phyloP scores from a whole-genome alignment of 805 yeast species.

The Starmerella sirachaensis region DNA sequence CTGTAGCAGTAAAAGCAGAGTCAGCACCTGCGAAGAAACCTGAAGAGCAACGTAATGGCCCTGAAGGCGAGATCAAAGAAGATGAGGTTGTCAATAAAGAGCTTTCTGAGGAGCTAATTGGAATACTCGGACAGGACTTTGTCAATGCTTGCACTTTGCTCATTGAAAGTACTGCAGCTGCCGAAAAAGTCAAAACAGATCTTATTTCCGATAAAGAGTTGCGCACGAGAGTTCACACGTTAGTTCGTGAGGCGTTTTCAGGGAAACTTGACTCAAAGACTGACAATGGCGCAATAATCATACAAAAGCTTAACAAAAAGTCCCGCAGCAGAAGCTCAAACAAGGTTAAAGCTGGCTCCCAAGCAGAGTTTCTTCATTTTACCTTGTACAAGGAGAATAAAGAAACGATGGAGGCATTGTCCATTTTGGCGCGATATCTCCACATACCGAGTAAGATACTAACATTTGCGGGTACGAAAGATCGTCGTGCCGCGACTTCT shows the following conservation, averaged over 20 bases:
- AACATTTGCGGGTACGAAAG: slow-evolving; percentile 90
- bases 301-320: slow-evolving; percentile 6
- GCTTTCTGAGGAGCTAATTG: slow-evolving; percentile 38
- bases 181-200: slow-evolving; percentile 32
- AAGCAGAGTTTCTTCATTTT: slow-evolving; percentile 58
- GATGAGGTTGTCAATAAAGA: slow-evolving; percentile 24
- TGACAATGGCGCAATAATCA: slow-evolving; percentile 27
- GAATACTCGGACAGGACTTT: slow-evolving; percentile 49
- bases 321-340: slow-evolving; percentile 2
- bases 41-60: too few relatives aligned
- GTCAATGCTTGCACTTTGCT: slow-evolving; percentile 45
- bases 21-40: too few relatives aligned
- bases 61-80: slow-evolving; percentile 15
- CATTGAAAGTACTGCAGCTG: slow-evolving; percentile 41
- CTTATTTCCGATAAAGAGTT: slow-evolving; percentile 51
- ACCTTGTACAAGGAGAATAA: slow-evolving; percentile 85
- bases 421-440: slow-evolving; percentile 56
- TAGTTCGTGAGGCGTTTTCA: slow-evolving; percentile 60
- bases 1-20: slow-evolving; percentile 6
- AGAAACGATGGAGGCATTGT: slow-evolving; percentile 93
- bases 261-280: slow-evolving; percentile 72
- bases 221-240: slow-evolving; percentile 71
- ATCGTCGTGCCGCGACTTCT: slow-evolving; percentile 88
- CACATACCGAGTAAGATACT: slow-evolving; percentile 60
- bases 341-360: slow-evolving; percentile 2